Percentiles rank a stretch among this genome's conserved stretches.
Evolutionary conservation across 192 early-diverging fungal species (phyloP).

Genomic region (Backusella liffmaniae): DNA sequence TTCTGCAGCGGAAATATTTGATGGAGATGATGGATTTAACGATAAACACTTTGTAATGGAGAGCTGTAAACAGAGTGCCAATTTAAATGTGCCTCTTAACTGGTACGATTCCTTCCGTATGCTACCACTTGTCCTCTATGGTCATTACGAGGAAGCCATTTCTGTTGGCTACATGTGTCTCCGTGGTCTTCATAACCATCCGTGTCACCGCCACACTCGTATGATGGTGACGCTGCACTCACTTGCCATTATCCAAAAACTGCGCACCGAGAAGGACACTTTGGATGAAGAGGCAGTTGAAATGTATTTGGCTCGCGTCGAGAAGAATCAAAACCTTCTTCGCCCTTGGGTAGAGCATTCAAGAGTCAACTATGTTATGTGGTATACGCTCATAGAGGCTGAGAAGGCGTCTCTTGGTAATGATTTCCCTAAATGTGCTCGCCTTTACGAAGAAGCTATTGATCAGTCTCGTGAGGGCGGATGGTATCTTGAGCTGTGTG

Average conservation of each 20-base stretch:
- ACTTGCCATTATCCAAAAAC: constrained; percentile 23
- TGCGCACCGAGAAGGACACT: background rate
- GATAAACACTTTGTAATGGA: constrained; percentile 29
- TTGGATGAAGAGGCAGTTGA: background rate
- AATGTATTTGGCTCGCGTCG: constrained; percentile 2
- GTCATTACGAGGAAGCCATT: constrained; percentile 25
- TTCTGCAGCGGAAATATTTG: constrained; percentile 19
- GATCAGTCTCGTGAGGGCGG: constrained; percentile 21
- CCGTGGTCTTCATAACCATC: constrained; percentile 24
- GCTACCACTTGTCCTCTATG: constrained; percentile 31
- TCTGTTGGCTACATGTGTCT: constrained; percentile 17
- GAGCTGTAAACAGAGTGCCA: constrained; percentile 18
- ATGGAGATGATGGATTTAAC: constrained; percentile 34
- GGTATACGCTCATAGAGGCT: constrained; percentile 32
- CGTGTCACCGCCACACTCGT: constrained; percentile 28
- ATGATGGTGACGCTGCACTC: constrained; percentile 28
- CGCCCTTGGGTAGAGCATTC: constrained; percentile 20
- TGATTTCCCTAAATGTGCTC: constrained; percentile 11
- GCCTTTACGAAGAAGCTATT: constrained; percentile 31
- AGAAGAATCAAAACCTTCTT: constrained; percentile 16
- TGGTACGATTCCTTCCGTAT: constrained; percentile 33
- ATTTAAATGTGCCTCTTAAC: constrained; percentile 24
- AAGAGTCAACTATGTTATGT: constrained; percentile 16
- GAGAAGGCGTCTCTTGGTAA: constrained; percentile 14
- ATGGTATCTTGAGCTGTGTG: constrained; percentile 32